phyloP scores from a whole-genome alignment of 441 rosid species.

The Bruguiera hainesii region DNA sequence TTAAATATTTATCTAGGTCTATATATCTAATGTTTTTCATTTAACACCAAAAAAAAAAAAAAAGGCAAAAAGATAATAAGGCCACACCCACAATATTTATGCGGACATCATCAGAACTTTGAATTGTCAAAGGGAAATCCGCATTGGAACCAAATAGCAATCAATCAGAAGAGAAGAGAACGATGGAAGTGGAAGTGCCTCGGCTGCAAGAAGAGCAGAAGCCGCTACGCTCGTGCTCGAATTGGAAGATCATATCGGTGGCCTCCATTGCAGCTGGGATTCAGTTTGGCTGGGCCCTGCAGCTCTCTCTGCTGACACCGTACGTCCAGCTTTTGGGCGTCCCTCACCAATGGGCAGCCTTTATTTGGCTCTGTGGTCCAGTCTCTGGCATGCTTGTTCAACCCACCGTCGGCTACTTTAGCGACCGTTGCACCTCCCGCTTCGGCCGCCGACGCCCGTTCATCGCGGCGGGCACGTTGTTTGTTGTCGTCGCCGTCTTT shows the following conservation, averaged over 20 bases:
- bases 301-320: constrained; percentile 80
- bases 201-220: neutral
- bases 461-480: constrained; percentile 54
- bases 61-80: too few species aligned
- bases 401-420: constrained; percentile 75
- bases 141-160: too few species aligned
- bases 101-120: too few species aligned
- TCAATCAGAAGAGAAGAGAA: neutral
- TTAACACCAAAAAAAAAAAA: too few species aligned
- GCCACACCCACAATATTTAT: too few species aligned
- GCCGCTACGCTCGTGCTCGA: constrained; percentile 11
- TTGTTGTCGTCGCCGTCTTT: constrained; percentile 63
- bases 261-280: constrained; percentile 83
- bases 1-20: too few species aligned
- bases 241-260: constrained; percentile 47
- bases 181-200: constrained; percentile 2
- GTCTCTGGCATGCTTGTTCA: constrained; percentile 88
- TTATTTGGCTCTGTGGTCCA: constrained; percentile 95
- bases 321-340: constrained; percentile 86
- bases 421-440: constrained; percentile 74
- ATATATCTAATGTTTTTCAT: too few species aligned
- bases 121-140: too few species aligned
- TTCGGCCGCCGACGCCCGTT: constrained; percentile 94
- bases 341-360: constrained; percentile 83
- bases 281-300: constrained; percentile 95